These are phyloP conservation scores for Linnemannia exigua DNA, from an alignment of 192 early-diverging fungal genomes.

Conservation along the genomic window DNA sequence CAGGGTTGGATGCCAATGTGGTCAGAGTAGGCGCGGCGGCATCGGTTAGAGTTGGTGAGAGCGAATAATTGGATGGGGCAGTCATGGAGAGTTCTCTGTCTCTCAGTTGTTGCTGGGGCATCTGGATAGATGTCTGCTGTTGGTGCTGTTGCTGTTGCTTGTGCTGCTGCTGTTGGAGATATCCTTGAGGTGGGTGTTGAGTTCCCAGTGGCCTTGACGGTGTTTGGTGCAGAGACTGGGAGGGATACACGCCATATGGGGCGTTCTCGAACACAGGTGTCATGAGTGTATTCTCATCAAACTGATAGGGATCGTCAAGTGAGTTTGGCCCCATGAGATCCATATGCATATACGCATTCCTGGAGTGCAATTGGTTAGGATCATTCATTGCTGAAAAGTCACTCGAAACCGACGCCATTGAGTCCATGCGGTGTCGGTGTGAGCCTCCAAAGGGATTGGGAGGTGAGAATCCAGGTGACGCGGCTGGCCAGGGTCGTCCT, in stretches of 20 bases:
- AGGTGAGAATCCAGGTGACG: conserved; percentile 17
- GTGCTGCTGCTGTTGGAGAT: conserved; percentile 5
- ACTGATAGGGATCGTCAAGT: conserved; percentile 55
- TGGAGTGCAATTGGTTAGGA: neutral
- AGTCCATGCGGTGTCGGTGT: conserved; percentile 35
- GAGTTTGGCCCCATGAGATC: conserved; percentile 16
- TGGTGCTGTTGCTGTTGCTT: conserved; percentile 20
- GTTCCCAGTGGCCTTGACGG: neutral
- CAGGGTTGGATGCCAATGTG: neutral
- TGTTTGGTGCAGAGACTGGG: conserved; percentile 12
- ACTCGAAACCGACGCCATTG: conserved; percentile 33
- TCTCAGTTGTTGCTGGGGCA: neutral
- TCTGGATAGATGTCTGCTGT: neutral
- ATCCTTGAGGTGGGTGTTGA: conserved; percentile 5
- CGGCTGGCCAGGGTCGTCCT: conserved; percentile 13
- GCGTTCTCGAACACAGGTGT: conserved; percentile 25
- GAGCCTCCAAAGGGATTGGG: conserved; percentile 10
- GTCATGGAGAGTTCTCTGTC: conserved; percentile 35
- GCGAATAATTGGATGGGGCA: conserved; percentile 31
- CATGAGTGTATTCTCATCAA: conserved; percentile 33
- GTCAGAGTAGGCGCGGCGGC: conserved; percentile 12
- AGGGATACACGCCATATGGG: neutral
- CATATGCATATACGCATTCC: conserved; percentile 21
- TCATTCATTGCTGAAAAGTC: conserved; percentile 34
- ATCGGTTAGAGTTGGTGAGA: conserved; percentile 29